These are phyloP conservation scores for Asterophora parasitica DNA, from an alignment of 768 basidiomycete genomes.

Conservation along the genomic window DNA sequence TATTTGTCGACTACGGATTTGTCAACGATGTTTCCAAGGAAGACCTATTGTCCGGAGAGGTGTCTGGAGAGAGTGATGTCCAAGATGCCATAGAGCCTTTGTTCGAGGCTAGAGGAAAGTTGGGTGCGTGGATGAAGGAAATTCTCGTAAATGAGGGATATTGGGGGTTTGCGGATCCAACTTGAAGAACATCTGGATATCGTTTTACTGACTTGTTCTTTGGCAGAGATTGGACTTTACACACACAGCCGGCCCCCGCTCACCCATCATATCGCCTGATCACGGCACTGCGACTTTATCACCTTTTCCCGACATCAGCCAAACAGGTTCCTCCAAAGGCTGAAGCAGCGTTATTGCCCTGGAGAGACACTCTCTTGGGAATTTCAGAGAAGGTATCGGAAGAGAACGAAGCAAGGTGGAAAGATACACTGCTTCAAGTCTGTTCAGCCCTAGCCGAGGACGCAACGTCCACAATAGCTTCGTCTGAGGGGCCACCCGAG, in stretches of 20 bases:
- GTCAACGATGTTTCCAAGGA: conserved; percentile 36
- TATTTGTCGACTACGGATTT: conserved; percentile 93
- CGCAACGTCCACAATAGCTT: conserved; percentile 10
- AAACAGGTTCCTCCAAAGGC: conserved; percentile 17
- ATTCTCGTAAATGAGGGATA: conserved; percentile 63
- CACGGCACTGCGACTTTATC: conserved; percentile 62
- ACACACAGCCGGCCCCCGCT: conserved; percentile 52
- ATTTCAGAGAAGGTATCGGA: conserved; percentile 39
- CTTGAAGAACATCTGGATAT: not conserved
- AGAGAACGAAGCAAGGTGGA: conserved; percentile 49
- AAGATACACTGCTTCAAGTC: conserved; percentile 28
- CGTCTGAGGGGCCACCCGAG: not conserved
- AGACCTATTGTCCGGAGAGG: conserved; percentile 20
- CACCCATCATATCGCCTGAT: conserved; percentile 82
- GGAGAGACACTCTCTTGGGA: conserved; percentile 53
- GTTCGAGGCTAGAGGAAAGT: conserved; percentile 37
- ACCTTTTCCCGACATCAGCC: conserved; percentile 33
- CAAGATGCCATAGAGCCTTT: conserved; percentile 47
- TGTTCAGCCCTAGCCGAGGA: conserved; percentile 19
- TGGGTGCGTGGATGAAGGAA: conserved; percentile 44
- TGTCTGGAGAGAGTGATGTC: conserved; percentile 58
- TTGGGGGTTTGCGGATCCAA: conserved; percentile 60
- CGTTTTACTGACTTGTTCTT: conserved; percentile 3
- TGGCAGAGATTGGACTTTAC: conserved; percentile 75
- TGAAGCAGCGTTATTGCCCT: conserved; percentile 34